A percentile compares a stretch with the other conserved stretches of the same genome.
Conservation (phyloP, 202 grass and related monocot genomes). For the Sporobolus alterniflorus region DNA sequence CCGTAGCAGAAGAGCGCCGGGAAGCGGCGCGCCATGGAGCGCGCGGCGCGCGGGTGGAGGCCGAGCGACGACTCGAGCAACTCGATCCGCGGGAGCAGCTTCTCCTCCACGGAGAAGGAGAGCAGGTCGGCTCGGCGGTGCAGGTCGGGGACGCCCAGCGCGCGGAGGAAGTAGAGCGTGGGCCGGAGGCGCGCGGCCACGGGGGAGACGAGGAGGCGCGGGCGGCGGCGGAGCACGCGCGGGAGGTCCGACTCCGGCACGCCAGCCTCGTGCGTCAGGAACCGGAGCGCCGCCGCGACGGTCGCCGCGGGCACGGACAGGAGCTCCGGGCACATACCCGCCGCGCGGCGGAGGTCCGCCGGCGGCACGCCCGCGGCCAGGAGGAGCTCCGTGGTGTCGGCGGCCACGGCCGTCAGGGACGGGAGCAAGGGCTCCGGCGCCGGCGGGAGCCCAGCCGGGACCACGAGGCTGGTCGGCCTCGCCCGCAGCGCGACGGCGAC, state of each 20-base stretch:
- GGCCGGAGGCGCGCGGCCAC: constrained; percentile 67
- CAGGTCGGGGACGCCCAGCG: constrained; percentile 65
- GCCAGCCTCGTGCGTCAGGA: constrained; percentile 60
- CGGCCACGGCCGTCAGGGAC: constrained; percentile 35
- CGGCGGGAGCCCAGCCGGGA: constrained; percentile 37
- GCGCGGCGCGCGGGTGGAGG: constrained; percentile 50
- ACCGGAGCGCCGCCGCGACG: constrained; percentile 57
- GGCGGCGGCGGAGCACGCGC: constrained; percentile 62
- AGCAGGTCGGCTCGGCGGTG: constrained; percentile 75
- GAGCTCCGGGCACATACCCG: constrained; percentile 89
- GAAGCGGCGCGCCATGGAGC: constrained; percentile 83
- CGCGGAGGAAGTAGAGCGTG: constrained; percentile 87
- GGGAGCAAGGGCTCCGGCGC: constrained; percentile 36
- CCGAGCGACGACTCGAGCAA: constrained; percentile 74
- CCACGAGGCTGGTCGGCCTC: constrained; percentile 56
- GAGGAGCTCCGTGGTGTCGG: constrained; percentile 42
- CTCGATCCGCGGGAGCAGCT: constrained; percentile 80
- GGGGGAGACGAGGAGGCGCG: constrained; percentile 81
- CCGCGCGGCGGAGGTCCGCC: constrained; percentile 68
- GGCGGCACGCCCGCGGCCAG: constrained; percentile 58
- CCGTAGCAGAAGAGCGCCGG: constrained; percentile 81
- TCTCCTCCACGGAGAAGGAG: constrained; percentile 94
- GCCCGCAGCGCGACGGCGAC: constrained; percentile 55
- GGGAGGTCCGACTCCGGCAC: constrained; percentile 56
- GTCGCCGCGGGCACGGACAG: constrained; percentile 55